A percentile compares a stretch with the other conserved stretches of the same genome.
phyloP scores from a whole-genome alignment of 2,329 filamentous ascomycete species.

The Colletotrichum lindemuthianum region DNA sequence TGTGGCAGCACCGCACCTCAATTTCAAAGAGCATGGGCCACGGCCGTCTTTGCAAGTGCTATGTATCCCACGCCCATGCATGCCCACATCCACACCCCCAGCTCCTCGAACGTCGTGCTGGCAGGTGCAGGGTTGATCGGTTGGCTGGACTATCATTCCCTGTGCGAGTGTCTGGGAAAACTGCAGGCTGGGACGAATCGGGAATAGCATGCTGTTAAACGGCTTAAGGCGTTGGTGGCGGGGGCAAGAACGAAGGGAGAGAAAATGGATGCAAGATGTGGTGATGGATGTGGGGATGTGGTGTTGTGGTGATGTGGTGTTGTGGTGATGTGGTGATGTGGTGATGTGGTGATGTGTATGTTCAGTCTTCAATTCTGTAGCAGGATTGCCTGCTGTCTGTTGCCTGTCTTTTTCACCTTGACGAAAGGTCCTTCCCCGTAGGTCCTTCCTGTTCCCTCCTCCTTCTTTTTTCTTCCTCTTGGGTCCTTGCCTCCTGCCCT shows the following conservation, averaged over 20 bases:
- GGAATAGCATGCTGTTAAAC: conserved; percentile 15
- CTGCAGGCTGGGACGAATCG: conserved; percentile 22
- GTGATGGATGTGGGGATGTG: background rate
- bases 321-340: too few relatives aligned
- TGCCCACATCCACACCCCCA: background rate
- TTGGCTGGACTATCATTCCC: background rate
- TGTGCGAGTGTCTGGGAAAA: conserved; percentile 2
- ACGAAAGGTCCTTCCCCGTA: too few relatives aligned
- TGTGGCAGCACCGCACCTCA: background rate
- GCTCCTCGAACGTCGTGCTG: background rate
- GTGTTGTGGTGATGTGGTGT: too few relatives aligned
- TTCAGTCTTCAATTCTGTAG: too few relatives aligned
- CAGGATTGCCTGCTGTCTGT: too few relatives aligned
- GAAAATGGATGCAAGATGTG: background rate
- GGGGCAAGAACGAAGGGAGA: conserved; percentile 6
- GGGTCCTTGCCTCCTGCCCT: too few relatives aligned
- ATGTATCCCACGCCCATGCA: background rate
- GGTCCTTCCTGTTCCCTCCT: background rate
- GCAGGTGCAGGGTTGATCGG: conserved; percentile 17
- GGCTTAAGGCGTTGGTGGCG: conserved; percentile 16
- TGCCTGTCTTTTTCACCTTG: too few relatives aligned
- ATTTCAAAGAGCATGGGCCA: conserved; percentile 11
- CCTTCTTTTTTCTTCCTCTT: background rate
- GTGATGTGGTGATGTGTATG: background rate
- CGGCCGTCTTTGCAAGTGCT: background rate